A percentile compares a stretch with the other conserved stretches of the same genome.
Conservation (phyloP, 441 rosid species). For the Raphanus hybrid region DNA sequence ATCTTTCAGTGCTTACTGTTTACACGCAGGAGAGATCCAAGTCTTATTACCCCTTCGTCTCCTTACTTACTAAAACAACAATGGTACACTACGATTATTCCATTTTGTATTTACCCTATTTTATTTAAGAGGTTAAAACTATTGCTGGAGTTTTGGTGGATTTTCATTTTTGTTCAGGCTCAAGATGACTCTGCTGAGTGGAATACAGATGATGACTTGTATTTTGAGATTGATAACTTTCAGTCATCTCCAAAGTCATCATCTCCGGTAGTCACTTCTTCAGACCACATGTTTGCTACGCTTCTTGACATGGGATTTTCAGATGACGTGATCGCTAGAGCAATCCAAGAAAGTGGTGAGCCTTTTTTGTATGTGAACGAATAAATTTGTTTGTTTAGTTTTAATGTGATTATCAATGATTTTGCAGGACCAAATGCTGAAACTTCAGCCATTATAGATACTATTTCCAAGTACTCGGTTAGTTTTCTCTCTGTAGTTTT, state of each 20-base stretch:
- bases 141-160: not conserved
- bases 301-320: slow-evolving; percentile 77
- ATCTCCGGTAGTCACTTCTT: slow-evolving; percentile 43
- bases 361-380: slow-evolving; percentile 4
- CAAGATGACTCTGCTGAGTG: not conserved
- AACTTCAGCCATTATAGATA: slow-evolving; percentile 58
- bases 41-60: not conserved
- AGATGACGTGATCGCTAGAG: slow-evolving; percentile 60
- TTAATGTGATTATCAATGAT: slow-evolving; percentile 19
- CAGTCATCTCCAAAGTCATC: slow-evolving; percentile 14
- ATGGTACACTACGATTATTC: not conserved
- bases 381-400: slow-evolving; percentile 19
- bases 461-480: slow-evolving; percentile 65
- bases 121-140: not conserved
- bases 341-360: slow-evolving; percentile 69
- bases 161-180: not conserved
- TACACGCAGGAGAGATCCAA: not conserved
- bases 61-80: not conserved
- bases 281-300: slow-evolving; percentile 54
- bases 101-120: not conserved
- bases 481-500: slow-evolving; percentile 35
- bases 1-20: not conserved
- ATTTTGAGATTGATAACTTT: slow-evolving; percentile 1
- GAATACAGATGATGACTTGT: not conserved
- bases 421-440: slow-evolving; percentile 65